These are phyloP conservation scores for Favolaschia claudopus DNA, from an alignment of 768 basidiomycete species.

Conservation along the genomic window DNA sequence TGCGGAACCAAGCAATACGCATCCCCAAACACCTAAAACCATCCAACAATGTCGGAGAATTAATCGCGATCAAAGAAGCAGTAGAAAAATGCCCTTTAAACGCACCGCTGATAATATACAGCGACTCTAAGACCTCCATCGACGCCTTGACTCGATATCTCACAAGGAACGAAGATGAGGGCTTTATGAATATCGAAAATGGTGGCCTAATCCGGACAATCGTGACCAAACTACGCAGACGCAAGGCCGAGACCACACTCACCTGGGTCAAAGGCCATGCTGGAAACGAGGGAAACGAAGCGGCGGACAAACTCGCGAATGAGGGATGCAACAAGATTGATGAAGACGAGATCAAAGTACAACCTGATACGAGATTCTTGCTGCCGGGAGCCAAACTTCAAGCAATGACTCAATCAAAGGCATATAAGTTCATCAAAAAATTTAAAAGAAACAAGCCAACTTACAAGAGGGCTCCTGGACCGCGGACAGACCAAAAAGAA, in stretches of 20 bases:
- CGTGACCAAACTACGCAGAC: background rate
- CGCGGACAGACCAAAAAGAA: no score
- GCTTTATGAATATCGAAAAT: background rate
- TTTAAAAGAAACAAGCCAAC: no score
- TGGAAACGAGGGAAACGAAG: background rate
- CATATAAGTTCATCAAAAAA: no score
- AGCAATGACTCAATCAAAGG: no score
- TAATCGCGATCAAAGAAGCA: background rate
- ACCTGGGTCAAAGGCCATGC: slow-evolving; percentile 8
- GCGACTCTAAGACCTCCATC: background rate
- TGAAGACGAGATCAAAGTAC: no score
- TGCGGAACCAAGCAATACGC: no score
- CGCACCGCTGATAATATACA: background rate
- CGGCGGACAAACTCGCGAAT: background rate
- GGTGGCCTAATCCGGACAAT: background rate
- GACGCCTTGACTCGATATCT: background rate
- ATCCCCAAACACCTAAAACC: background rate
- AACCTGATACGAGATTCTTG: no score
- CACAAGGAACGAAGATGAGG: background rate
- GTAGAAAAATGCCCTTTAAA: background rate
- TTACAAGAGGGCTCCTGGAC: no score
- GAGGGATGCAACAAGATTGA: no score
- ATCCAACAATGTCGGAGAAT: slow-evolving; percentile 5
- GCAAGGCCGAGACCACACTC: background rate
- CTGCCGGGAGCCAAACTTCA: no score